Conservation (phyloP, 768 basidiomycete species). For the Pisolithus orientalis region DNA sequence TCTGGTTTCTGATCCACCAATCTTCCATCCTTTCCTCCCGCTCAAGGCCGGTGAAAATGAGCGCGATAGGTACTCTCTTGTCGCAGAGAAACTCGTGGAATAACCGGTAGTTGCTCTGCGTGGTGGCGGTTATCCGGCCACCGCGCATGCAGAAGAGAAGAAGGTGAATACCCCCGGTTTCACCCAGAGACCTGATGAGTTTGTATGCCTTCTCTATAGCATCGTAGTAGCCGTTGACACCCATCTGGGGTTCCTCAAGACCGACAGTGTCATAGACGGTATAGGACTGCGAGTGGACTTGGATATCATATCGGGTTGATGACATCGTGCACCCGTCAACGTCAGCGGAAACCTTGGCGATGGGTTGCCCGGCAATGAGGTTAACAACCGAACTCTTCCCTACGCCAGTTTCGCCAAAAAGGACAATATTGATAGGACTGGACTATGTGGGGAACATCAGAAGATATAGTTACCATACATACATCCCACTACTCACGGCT, state of each 20-base stretch:
- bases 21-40: slow-evolving; percentile 24
- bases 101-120: slow-evolving; percentile 33
- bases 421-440: slow-evolving; percentile 27
- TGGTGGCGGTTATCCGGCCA: slow-evolving; percentile 30
- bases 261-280: slow-evolving; percentile 30
- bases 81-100: slow-evolving; percentile 36
- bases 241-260: slow-evolving; percentile 27
- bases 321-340: slow-evolving; percentile 33
- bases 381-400: slow-evolving; percentile 28
- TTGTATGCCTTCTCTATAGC: slow-evolving; percentile 24
- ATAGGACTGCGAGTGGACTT: slow-evolving; percentile 16
- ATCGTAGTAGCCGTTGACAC: slow-evolving; percentile 20
- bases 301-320: slow-evolving; percentile 20
- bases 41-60: slow-evolving; percentile 40
- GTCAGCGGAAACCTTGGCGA: slow-evolving; percentile 22
- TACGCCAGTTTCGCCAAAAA: slow-evolving; percentile 38
- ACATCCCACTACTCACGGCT: background rate
- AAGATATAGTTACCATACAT: background rate
- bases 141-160: slow-evolving; percentile 37
- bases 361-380: slow-evolving; percentile 18
- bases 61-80: slow-evolving; percentile 30
- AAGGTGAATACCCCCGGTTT: slow-evolving; percentile 33
- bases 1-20: slow-evolving; percentile 30
- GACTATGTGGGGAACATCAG: background rate
- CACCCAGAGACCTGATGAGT: slow-evolving; percentile 27